phyloP scores from a whole-genome alignment of 805 yeast genomes.

The Blastobotrys americana region DNA sequence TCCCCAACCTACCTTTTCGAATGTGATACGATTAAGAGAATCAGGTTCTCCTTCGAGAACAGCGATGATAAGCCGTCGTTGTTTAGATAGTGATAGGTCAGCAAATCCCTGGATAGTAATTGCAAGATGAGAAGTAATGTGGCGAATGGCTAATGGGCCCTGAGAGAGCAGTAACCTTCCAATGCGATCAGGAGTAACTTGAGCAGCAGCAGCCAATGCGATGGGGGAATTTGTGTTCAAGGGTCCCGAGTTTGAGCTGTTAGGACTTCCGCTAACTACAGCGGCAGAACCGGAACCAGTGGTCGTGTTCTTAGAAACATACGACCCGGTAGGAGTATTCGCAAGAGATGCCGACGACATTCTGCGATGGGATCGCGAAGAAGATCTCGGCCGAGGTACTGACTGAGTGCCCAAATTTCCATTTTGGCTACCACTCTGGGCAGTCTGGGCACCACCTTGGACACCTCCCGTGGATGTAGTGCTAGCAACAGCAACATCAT shows the following conservation, averaged over 20 bases:
- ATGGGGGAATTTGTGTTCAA: constrained; percentile 69
- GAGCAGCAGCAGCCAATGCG: constrained; percentile 79
- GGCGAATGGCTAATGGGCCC: constrained; percentile 88
- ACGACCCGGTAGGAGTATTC: not conserved
- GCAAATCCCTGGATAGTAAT: constrained; percentile 73
- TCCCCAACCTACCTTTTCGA: constrained; percentile 97
- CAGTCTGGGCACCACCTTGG: too few species aligned
- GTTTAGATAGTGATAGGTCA: constrained; percentile 74
- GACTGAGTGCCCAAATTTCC: too few species aligned
- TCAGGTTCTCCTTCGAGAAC: constrained; percentile 69
- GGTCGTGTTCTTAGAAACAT: not conserved
- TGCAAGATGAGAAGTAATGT: constrained; percentile 72
- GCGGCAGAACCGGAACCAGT: not conserved
- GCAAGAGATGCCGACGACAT: not conserved
- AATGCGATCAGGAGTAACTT: constrained; percentile 72
- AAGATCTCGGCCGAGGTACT: not conserved
- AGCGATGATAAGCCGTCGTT: constrained; percentile 81
- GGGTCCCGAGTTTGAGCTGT: constrained; percentile 20
- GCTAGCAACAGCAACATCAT: too few species aligned
- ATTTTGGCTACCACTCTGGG: too few species aligned
- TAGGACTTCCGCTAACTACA: not conserved
- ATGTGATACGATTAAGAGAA: constrained; percentile 41
- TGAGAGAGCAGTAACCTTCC: constrained; percentile 60
- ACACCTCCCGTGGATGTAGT: too few species aligned
- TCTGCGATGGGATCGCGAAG: not conserved